phyloP scores from a whole-genome alignment of 495 filamentous ascomycete genomes.

The Polyplosphaeria fusca region DNA sequence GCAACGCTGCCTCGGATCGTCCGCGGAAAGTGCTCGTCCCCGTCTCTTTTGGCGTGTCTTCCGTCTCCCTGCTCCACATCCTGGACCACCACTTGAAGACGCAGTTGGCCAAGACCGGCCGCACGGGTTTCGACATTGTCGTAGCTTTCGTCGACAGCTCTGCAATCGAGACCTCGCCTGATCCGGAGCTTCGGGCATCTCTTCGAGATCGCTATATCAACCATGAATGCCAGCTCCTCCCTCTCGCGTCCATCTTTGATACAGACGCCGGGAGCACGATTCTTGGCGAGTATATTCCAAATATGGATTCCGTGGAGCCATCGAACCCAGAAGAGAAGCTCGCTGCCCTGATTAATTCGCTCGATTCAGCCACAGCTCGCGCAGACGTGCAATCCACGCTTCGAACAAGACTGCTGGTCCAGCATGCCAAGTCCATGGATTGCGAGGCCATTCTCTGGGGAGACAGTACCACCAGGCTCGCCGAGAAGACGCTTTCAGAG shows the following conservation, averaged over 20 bases:
- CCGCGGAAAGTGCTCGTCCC: conserved; percentile 66
- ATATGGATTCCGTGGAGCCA: neutral
- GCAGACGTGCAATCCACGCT: conserved; percentile 69
- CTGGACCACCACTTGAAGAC: conserved; percentile 63
- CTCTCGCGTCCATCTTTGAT: conserved; percentile 49
- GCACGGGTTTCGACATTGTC: conserved; percentile 61
- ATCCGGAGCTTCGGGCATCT: conserved; percentile 24
- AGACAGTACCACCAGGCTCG: conserved; percentile 80
- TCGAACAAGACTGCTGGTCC: conserved; percentile 64
- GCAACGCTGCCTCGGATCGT: conserved; percentile 37
- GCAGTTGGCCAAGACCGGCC: conserved; percentile 54
- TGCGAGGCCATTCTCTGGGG: conserved; percentile 76
- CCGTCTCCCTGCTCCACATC: conserved; percentile 71
- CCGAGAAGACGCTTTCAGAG: conserved; percentile 78
- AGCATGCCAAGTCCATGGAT: conserved; percentile 54
- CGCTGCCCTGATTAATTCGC: conserved; percentile 51
- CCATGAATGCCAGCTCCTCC: conserved; percentile 53
- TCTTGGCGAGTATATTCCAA: conserved; percentile 27
- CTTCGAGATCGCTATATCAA: conserved; percentile 54
- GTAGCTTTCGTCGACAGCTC: conserved; percentile 65
- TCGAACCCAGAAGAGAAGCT: conserved; percentile 38
- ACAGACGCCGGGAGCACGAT: neutral
- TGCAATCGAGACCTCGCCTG: conserved; percentile 2
- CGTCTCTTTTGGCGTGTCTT: conserved; percentile 79
- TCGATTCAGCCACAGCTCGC: conserved; percentile 69